Conservation (phyloP, 2,329 filamentous ascomycete species). For the Venturia pyrina region DNA sequence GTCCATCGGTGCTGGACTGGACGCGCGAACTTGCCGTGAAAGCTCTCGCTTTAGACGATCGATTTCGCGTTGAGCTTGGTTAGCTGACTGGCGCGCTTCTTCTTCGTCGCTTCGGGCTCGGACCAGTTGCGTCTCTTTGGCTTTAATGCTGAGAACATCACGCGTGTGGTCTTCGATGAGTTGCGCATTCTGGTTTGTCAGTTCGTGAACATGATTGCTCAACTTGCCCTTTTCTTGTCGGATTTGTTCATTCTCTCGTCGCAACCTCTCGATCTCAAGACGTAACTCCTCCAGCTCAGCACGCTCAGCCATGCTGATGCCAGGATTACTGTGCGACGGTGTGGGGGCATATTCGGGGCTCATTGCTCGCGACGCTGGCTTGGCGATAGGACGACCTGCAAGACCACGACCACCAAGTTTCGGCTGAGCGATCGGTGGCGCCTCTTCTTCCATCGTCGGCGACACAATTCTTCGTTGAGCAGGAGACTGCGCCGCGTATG, state of each 20-base stretch:
- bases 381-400: constrained; percentile 74
- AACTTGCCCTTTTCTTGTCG: constrained; percentile 73
- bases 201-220: constrained; percentile 78
- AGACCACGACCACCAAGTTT: constrained; percentile 65
- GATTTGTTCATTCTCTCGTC: constrained; percentile 67
- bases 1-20: constrained; percentile 45
- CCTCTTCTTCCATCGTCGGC: constrained; percentile 21
- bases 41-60: constrained; percentile 87
- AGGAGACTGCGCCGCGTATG: constrained; percentile 6
- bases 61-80: constrained; percentile 75
- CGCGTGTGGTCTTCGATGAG: constrained; percentile 95
- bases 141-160: constrained; percentile 92
- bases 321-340: constrained; percentile 37
- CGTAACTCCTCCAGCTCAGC: constrained; percentile 89
- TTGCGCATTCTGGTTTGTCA: constrained; percentile 94
- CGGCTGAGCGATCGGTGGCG: constrained; percentile 34
- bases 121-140: constrained; percentile 94
- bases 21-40: constrained; percentile 40
- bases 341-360: constrained; percentile 50
- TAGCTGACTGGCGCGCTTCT: constrained; percentile 74
- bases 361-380: constrained; percentile 47
- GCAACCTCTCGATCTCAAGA: constrained; percentile 68
- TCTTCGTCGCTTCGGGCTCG: constrained; percentile 85
- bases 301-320: constrained; percentile 68
- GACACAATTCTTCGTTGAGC: constrained; percentile 8